Conservation (phyloP, 768 basidiomycete genomes). For the Tulasnella sp. region DNA sequence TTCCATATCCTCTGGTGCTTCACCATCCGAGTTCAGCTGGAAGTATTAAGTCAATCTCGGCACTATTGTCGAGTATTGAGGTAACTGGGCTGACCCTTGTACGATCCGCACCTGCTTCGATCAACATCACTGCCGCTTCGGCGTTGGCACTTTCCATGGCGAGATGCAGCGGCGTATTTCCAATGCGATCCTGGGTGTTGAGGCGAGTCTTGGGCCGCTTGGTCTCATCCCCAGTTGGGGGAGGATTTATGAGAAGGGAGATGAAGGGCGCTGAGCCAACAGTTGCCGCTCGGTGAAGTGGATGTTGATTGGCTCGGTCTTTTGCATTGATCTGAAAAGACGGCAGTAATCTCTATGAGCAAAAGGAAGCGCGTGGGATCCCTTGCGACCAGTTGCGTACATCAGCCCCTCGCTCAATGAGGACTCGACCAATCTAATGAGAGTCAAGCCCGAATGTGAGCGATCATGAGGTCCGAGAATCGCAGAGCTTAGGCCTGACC, state of each 20-base stretch:
- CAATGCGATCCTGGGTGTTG: slow-evolving; percentile 75
- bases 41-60: neutral
- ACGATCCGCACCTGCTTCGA: slow-evolving; percentile 93
- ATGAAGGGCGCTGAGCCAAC: slow-evolving; percentile 90
- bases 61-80: neutral
- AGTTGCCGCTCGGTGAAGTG: slow-evolving; percentile 92
- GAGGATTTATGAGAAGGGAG: slow-evolving; percentile 71
- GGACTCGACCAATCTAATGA: slow-evolving; percentile 71
- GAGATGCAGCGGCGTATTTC: slow-evolving; percentile 93
- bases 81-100: slow-evolving; percentile 49
- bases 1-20: slow-evolving; percentile 77
- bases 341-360: too few relatives aligned
- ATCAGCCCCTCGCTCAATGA: slow-evolving; percentile 83
- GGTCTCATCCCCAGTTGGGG: slow-evolving; percentile 39
- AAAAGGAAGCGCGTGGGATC: too few relatives aligned
- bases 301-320: slow-evolving; percentile 87
- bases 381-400: too few relatives aligned
- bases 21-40: slow-evolving; percentile 73
- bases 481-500: slow-evolving; percentile 30
- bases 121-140: slow-evolving; percentile 77
- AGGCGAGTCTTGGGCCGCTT: slow-evolving; percentile 58
- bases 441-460: slow-evolving; percentile 19
- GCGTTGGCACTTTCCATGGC: slow-evolving; percentile 96
- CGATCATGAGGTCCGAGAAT: slow-evolving; percentile 22
- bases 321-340: slow-evolving; percentile 89